These are phyloP conservation scores for Tylopilus felleus DNA, from an alignment of 768 basidiomycete species.

Conservation along the genomic window DNA sequence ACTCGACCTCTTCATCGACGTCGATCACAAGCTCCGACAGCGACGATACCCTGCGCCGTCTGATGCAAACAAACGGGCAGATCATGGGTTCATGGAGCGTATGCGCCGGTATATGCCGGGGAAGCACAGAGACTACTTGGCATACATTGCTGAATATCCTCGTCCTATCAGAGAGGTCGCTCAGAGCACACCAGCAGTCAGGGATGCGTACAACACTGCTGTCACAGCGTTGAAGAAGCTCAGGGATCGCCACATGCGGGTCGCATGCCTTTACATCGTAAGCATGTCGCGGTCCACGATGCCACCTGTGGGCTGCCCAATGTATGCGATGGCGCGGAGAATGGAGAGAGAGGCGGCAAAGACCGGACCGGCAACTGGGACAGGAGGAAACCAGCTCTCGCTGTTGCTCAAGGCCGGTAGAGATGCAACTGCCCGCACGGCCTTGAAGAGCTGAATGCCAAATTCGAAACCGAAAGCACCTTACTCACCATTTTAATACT, in stretches of 20 bases:
- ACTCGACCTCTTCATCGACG: conserved; percentile 80
- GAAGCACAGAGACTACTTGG: conserved; percentile 81
- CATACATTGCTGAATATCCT: conserved; percentile 55
- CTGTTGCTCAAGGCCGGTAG: conserved; percentile 83
- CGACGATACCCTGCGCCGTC: conserved; percentile 68
- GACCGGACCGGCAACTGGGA: conserved; percentile 66
- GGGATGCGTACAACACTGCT: conserved; percentile 75
- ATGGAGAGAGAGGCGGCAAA: conserved; percentile 41
- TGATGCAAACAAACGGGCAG: conserved; percentile 59
- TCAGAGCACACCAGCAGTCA: conserved; percentile 51
- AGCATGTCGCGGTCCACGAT: conserved; percentile 69
- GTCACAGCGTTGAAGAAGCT: conserved; percentile 78
- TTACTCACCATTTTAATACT: conserved; percentile 14
- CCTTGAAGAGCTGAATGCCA: conserved; percentile 36
- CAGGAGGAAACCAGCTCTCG: conserved; percentile 85
- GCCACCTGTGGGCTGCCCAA: conserved; percentile 47
- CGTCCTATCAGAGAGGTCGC: conserved; percentile 65
- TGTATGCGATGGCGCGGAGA: conserved; percentile 52
- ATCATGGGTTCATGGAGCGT: conserved; percentile 81
- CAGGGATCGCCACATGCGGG: conserved; percentile 84
- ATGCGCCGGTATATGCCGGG: conserved; percentile 97
- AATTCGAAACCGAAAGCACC: not conserved
- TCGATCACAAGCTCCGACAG: conserved; percentile 80
- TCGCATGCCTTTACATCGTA: conserved; percentile 86
- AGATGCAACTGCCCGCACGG: conserved; percentile 74